Base-by-base conservation (phyloP, 371 early-diverging fungal genomes). In the Nematocida sp. region DNA sequence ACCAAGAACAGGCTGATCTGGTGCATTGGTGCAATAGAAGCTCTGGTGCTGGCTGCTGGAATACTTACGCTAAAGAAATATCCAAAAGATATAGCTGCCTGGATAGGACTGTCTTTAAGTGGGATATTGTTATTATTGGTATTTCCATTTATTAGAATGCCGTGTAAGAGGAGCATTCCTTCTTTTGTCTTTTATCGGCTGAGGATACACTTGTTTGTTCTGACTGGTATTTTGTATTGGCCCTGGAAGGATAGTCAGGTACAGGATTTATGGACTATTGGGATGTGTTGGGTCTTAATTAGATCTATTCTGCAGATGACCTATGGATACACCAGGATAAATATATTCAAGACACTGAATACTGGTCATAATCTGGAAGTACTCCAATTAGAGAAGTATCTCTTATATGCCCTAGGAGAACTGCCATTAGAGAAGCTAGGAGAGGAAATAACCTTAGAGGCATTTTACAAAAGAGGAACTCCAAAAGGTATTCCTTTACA, bases 281-380 rank as follows among this genome's bases (percentile, higher is more conserved):
- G 32, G 2, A 9, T 46, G 37, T n/a, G 27, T 29, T 37, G 15
- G 41, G 23, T 23, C 0, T 11, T 31, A 21, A 41, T 70, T 4
- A 15, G 58, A 38, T 19, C 29, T 4, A 7, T 46, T 31, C 51
- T 70, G 41, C 45, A 57, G 46, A 37, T 41, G 25, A n/a, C 75
- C 2, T 78, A 77, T 53, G 65, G 67, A 37, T 25, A 38, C 21
- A 49, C 74, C 40, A 65, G 54, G 34, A 62, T 31, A 25, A 64
- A 55, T 46, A 51, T 78, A 40, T 49, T 76, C 31, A 66, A 75
- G 54, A 66, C 48, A 46, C 37, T 80, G 38, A 45, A 61, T 25
- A 74, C 76, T 9, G 80, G 80, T 27, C 64, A 65, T 23, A 67
- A 70, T 43, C 23, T 55, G 35, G 78, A 80, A 23, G 78, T 80